Evolutionary conservation across 1,139 yeast genomes (phyloP), one percentile per base, ranked within the genome.

Genomic region (Blastobotrys raffinosifermentans): DNA sequence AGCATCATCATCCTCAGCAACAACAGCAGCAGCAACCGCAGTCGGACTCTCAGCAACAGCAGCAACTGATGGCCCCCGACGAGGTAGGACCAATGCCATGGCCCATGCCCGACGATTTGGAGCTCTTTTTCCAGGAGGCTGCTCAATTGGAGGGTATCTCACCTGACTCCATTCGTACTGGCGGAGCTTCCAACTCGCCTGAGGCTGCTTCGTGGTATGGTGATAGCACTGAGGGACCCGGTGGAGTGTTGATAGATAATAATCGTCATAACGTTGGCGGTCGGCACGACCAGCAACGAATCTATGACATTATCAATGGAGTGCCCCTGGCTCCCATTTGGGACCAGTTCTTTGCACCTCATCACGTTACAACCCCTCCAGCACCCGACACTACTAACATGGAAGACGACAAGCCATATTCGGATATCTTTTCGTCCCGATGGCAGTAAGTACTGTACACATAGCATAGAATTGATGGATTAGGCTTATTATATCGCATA

Each of bases 291-390:
- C 78, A 77, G 3, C 72, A 70, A 42, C 65, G 68, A 42, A 69
- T 79, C 11, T 76, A 69, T 52, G 84, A 78, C 49, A 62, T 81
- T 60, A 72, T 81, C 41, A 73, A 70, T 48, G 81, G 77, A 50
- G 72, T 79, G 32, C 84, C 89, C 1, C 69, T 75, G 18, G 84
- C 80, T 32, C 69, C 80, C 23, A 77, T 81, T 32, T 82, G 91
- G 91, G 89, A 79, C 47, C 87, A 81, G 50, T 80, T 77, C 47
- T 80, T 81, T 39, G 50, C 50, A 6, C 42, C 45, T 4, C 39
- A 14, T 16, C 20, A 21, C 11, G 16, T 14, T 15, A 15, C 23
- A 22, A 20, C 16, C 22, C 31, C 9, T 17, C 19, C n/a, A 29
- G 31, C 15, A 21, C 13, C 10, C 27, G 19, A 29, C 15, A 14